phyloP scores from a whole-genome alignment of 768 basidiomycete genomes.

The Termitomyces sp. region DNA sequence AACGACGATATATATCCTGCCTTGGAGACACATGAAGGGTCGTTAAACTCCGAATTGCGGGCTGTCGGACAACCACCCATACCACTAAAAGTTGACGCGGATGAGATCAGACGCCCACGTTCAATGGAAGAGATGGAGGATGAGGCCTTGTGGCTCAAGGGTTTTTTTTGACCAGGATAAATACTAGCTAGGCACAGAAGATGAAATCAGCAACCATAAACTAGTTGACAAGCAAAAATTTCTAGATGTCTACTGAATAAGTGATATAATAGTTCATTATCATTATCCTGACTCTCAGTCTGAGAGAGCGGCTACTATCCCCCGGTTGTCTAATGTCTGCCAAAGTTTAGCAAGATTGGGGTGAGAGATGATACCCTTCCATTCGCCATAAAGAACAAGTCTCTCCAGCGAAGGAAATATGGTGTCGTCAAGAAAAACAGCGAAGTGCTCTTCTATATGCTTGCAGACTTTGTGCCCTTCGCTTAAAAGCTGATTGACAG shows the following conservation, averaged over 20 bases:
- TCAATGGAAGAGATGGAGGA: conserved; percentile 70
- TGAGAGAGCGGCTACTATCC: conserved; percentile 20
- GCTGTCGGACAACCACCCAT: conserved; percentile 20
- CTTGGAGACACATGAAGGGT: conserved; percentile 60
- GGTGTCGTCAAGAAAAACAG: conserved; percentile 28
- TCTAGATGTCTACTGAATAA: background rate
- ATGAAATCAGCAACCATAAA: background rate
- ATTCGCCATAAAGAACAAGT: conserved; percentile 48
- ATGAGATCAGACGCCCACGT: conserved; percentile 60
- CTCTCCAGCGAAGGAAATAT: conserved; percentile 38
- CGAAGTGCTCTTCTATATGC: conserved; percentile 42
- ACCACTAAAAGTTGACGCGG: conserved; percentile 58
- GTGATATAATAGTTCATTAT: background rate
- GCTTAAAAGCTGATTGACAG: conserved; percentile 35
- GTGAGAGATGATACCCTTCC: conserved; percentile 34
- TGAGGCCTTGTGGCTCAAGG: conserved; percentile 66
- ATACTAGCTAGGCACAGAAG: background rate
- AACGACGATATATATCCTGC: conserved; percentile 79
- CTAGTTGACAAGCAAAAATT: background rate
- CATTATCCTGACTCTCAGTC: background rate
- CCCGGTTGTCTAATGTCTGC: conserved; percentile 25
- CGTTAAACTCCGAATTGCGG: conserved; percentile 36
- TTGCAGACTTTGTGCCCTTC: conserved; percentile 31
- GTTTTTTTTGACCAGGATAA: conserved; percentile 39
- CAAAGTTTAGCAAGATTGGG: conserved; percentile 28